A percentile compares a stretch with the other conserved stretches of the same genome.
phyloP scores from a whole-genome alignment of 352 stramenopile species.

The Pythium sp. region DNA sequence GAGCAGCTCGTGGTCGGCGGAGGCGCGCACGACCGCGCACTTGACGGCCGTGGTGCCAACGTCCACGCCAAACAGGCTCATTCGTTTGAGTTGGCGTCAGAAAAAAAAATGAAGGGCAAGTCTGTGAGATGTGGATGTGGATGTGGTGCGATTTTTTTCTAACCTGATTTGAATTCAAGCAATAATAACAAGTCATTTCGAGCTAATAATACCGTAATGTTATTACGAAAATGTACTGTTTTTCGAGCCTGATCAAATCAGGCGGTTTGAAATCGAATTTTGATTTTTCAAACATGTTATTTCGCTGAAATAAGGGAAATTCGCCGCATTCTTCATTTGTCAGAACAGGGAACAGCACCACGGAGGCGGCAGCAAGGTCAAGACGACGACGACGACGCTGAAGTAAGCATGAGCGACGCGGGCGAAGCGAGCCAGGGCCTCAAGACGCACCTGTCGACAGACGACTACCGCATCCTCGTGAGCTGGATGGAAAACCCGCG shows the following conservation, averaged over 20 bases:
- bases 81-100: neutral
- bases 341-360: no score
- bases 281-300: neutral
- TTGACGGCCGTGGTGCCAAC: conserved; percentile 81
- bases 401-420: neutral
- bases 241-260: no score
- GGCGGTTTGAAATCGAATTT: no score
- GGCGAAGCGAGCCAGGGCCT: neutral
- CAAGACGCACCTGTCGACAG: conserved; percentile 8
- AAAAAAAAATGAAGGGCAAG: neutral
- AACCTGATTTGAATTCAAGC: no score
- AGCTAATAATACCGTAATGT: no score
- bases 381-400: neutral
- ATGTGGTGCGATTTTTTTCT: no score
- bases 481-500: conserved; percentile 23
- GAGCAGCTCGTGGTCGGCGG: conserved; percentile 24
- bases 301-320: neutral
- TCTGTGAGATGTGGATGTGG: no score
- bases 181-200: no score
- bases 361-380: neutral
- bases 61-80: conserved; percentile 53
- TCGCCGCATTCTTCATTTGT: neutral
- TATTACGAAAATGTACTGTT: no score
- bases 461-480: conserved; percentile 19
- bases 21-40: conserved; percentile 48